Conservation (phyloP, 352 stramenopile species). For the Phytophthora hibernalis region DNA sequence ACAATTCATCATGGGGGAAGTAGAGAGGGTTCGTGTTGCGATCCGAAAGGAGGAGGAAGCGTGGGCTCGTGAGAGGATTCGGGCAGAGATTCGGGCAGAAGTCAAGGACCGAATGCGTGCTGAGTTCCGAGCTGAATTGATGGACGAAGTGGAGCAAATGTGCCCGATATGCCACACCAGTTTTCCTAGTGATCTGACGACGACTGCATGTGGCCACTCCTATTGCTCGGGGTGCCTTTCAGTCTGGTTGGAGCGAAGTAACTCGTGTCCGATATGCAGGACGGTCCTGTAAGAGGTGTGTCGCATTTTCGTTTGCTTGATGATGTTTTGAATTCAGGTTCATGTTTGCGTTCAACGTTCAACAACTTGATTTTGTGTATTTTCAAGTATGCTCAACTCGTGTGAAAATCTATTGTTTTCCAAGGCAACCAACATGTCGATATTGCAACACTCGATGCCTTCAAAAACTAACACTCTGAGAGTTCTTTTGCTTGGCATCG, state of each 20-base stretch:
- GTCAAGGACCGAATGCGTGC: conserved; percentile 3
- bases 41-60: conserved; percentile 4
- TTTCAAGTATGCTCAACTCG: neutral
- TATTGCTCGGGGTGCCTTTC: conserved; percentile 1
- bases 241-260: neutral
- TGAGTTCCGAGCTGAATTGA: conserved; percentile 4
- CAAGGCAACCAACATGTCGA: neutral
- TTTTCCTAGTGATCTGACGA: neutral
- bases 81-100: conserved; percentile 3
- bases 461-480: neutral
- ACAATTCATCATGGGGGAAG: neutral
- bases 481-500: neutral
- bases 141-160: neutral
- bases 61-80: conserved; percentile 6
- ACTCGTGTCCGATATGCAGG: conserved; percentile 7
- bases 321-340: neutral
- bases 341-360: neutral
- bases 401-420: neutral
- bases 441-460: neutral
- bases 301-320: neutral
- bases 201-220: neutral
- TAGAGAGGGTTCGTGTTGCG: neutral
- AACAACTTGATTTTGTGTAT: neutral
- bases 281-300: conserved; percentile 1
- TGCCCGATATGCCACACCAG: neutral